phyloP scores from a whole-genome alignment of 2,329 filamentous ascomycete species.

The Pseudogymnoascus verrucosus region DNA sequence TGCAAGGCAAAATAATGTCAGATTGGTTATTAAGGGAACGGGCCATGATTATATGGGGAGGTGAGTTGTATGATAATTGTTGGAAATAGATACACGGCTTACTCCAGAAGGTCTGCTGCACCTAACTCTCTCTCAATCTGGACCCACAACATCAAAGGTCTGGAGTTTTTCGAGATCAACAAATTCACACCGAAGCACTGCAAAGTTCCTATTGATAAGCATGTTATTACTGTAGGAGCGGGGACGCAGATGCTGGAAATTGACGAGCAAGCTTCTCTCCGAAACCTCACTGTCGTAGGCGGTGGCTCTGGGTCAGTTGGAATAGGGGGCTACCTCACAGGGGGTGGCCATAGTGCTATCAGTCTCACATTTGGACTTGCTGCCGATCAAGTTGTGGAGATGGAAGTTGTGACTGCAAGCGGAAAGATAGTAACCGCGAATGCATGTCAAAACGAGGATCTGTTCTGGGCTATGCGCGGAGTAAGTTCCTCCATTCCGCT shows the following conservation, averaged over 20 bases:
- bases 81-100: conserved; percentile 9
- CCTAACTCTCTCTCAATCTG: conserved; percentile 46
- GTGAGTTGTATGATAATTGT: conserved; percentile 22
- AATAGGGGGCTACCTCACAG: conserved; percentile 52
- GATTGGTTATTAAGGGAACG: conserved; percentile 35
- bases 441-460: conserved; percentile 43
- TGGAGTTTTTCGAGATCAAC: conserved; percentile 30
- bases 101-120: conserved; percentile 30
- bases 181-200: conserved; percentile 36
- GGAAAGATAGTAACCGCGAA: conserved; percentile 45
- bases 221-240: conserved; percentile 44
- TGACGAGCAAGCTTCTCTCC: conserved; percentile 36
- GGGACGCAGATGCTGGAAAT: conserved; percentile 44
- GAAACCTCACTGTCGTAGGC: conserved; percentile 44
- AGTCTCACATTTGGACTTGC: conserved; percentile 48
- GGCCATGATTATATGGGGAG: conserved; percentile 33
- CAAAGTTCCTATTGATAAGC: conserved; percentile 34
- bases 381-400: conserved; percentile 53
- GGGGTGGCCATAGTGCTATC: conserved; percentile 52
- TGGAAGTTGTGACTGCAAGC: conserved; percentile 46
- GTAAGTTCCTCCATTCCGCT: conserved; percentile 29
- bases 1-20: conserved; percentile 29
- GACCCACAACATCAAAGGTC: conserved; percentile 40
- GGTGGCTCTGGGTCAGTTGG: conserved; percentile 49
- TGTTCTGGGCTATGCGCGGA: conserved; percentile 58